These are phyloP conservation scores for Allium fistulosum DNA, from an alignment of 106 monocot species.

Conservation along the genomic window DNA sequence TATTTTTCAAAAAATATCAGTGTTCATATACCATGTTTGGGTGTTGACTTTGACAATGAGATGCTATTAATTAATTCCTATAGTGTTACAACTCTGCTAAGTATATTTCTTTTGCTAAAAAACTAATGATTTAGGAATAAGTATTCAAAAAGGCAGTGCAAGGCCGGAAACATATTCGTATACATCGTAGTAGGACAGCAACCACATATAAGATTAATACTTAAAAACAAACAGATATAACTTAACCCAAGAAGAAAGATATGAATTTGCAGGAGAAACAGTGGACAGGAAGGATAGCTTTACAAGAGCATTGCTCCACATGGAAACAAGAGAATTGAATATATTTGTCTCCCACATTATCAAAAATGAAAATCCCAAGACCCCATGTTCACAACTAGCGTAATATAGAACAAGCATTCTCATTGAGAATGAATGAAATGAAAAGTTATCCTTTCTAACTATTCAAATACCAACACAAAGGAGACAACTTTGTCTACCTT, in stretches of 20 bases:
- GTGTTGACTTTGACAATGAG: too few species aligned
- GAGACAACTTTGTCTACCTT: constrained; percentile 1
- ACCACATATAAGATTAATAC: too few species aligned
- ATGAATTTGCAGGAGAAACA: constrained; percentile 1
- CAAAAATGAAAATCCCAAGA: constrained; percentile 1
- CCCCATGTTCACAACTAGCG: not conserved
- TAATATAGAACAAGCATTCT: not conserved
- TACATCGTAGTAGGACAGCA: too few species aligned
- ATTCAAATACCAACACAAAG: constrained; percentile 1
- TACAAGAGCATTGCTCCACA: constrained; percentile 2
- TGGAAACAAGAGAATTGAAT: not conserved
- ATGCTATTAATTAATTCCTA: too few species aligned
- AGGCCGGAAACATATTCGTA: too few species aligned
- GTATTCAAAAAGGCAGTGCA: too few species aligned
- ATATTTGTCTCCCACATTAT: not conserved
- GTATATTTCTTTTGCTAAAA: too few species aligned
- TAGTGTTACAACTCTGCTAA: too few species aligned
- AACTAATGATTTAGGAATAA: too few species aligned
- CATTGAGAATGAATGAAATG: not conserved
- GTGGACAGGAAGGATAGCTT: not conserved
- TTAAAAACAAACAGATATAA: too few species aligned
- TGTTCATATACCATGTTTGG: too few species aligned
- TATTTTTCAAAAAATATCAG: too few species aligned
- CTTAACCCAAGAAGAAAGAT: not conserved
- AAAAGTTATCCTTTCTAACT: not conserved